Conservation (phyloP, 805 yeast species). For the Lipomyces lipofer region DNA sequence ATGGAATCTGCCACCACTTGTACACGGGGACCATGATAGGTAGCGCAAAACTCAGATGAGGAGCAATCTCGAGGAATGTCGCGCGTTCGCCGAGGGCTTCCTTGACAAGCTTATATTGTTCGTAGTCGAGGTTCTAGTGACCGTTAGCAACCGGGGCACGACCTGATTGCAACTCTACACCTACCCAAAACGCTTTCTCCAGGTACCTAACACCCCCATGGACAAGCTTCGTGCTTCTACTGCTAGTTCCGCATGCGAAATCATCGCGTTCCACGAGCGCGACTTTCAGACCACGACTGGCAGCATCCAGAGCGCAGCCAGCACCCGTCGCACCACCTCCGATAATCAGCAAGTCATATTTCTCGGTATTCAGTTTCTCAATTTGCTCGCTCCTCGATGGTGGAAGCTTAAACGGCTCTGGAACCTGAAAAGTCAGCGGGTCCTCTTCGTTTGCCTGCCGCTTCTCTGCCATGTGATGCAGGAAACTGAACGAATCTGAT, state of each 20-base stretch:
- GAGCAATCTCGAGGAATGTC: constrained; percentile 84
- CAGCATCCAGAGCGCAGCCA: constrained; percentile 90
- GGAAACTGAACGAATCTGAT: not conserved
- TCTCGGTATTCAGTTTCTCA: constrained; percentile 16
- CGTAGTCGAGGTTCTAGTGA: constrained; percentile 70
- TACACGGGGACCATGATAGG: constrained; percentile 97
- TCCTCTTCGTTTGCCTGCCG: too few relatives aligned
- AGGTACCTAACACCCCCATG: constrained; percentile 96
- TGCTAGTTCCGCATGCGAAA: constrained; percentile 89
- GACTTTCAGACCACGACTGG: constrained; percentile 85
- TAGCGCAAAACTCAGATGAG: constrained; percentile 79
- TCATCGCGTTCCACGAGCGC: constrained; percentile 84
- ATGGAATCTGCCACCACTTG: constrained; percentile 93
- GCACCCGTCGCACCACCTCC: constrained; percentile 98
- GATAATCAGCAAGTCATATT: constrained; percentile 78
- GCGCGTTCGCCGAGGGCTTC: constrained; percentile 88
- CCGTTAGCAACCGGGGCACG: not conserved
- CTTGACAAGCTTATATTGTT: constrained; percentile 81
- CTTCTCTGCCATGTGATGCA: constrained; percentile 1
- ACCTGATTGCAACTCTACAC: not conserved
- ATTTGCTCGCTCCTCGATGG: constrained; percentile 30
- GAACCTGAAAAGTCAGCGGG: constrained; percentile 6
- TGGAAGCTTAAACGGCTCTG: constrained; percentile 19
- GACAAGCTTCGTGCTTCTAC: constrained; percentile 93
- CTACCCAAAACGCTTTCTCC: constrained; percentile 82